phyloP scores from a whole-genome alignment of 306 rosid genomes.

The Vicia sativa region DNA sequence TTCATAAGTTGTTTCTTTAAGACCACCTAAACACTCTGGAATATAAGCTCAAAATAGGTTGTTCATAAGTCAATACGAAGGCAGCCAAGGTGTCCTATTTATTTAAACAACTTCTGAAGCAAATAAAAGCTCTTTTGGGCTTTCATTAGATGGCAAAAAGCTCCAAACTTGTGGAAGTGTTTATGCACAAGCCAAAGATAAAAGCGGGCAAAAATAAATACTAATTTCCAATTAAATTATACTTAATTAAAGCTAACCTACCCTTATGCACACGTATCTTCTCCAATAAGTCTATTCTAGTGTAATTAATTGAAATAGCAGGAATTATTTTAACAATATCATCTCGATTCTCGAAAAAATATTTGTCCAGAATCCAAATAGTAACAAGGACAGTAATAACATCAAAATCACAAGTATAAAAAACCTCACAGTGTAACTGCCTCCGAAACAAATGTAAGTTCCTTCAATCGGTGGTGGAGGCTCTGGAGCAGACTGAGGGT shows the following conservation, averaged over 20 bases:
- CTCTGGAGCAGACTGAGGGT: slow-evolving; percentile 80
- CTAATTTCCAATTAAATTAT: too few relatives aligned
- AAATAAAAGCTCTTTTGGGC: slow-evolving; percentile 10
- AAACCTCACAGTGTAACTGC: slow-evolving; percentile 65
- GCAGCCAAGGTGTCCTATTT: neutral
- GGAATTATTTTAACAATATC: too few relatives aligned
- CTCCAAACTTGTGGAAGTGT: neutral
- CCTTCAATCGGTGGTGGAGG: slow-evolving; percentile 91
- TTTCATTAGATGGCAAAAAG: neutral
- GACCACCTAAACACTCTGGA: neutral
- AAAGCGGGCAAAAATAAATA: neutral
- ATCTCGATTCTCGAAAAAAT: neutral
- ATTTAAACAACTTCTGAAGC: neutral
- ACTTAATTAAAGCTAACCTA: too few relatives aligned
- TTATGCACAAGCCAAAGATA: slow-evolving; percentile 5
- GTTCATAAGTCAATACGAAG: neutral
- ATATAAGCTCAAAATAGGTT: neutral
- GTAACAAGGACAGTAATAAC: neutral
- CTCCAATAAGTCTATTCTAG: too few relatives aligned
- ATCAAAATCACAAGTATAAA: slow-evolving; percentile 16
- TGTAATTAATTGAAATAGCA: too few relatives aligned
- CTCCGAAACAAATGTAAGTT: slow-evolving; percentile 76
- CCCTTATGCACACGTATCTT: too few relatives aligned
- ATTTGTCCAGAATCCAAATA: neutral
- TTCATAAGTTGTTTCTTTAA: too few relatives aligned